Percentiles rank a stretch among this genome's conserved stretches.
Conservation (phyloP, 352 stramenopile species). For the Phytophthora fragariae region DNA sequence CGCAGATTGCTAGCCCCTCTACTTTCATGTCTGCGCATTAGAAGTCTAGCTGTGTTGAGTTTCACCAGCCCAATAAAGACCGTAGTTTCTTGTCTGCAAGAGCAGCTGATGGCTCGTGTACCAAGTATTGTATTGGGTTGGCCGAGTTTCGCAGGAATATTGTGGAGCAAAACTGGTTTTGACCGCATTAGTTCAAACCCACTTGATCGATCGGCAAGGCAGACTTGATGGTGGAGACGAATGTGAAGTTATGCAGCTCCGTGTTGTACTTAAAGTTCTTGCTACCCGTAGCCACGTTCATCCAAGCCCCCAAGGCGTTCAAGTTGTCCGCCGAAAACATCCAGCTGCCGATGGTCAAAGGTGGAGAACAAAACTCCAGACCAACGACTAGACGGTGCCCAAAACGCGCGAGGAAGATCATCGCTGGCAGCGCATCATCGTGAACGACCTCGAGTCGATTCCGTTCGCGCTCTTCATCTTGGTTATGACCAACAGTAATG, state of each 20-base stretch:
- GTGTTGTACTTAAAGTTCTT: background rate
- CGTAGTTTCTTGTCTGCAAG: no score
- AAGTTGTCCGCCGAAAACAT: background rate
- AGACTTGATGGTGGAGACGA: background rate
- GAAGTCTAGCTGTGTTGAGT: no score
- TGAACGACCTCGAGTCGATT: slow-evolving; percentile 57
- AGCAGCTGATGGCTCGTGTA: no score
- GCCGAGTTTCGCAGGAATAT: no score
- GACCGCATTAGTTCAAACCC: background rate
- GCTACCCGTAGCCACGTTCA: background rate
- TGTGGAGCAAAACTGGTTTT: background rate
- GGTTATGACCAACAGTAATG: slow-evolving; percentile 40
- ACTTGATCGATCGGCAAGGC: background rate
- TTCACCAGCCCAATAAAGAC: no score
- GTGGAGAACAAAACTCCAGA: slow-evolving; percentile 32
- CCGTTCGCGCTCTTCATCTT: slow-evolving; percentile 45
- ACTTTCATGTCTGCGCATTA: no score
- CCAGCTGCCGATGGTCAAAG: background rate
- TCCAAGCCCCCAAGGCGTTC: background rate
- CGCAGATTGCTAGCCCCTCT: no score
- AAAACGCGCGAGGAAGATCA: slow-evolving; percentile 32
- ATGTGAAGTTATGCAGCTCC: background rate
- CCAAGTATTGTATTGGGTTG: no score
- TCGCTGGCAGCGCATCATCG: slow-evolving; percentile 50
- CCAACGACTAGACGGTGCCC: slow-evolving; percentile 37